Base-by-base conservation (phyloP, 2,329 filamentous ascomycete species). In the Penicillium sp. region DNA sequence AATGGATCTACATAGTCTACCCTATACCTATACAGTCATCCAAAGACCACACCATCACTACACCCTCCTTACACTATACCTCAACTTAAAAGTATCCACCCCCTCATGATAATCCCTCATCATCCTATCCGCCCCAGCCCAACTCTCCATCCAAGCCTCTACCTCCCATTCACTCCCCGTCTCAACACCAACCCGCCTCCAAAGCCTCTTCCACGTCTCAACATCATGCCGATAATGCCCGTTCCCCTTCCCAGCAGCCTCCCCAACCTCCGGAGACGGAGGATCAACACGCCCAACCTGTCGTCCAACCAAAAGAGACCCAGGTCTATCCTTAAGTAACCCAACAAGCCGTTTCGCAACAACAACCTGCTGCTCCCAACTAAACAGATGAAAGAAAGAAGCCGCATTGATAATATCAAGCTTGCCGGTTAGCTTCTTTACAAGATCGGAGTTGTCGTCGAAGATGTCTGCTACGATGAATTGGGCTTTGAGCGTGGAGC, bases 121-220 rank as follows among this genome's bases (percentile, higher is more conserved):
- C 10, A 22, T 38, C 16, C 18, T 33, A 47, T 55, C 50, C 1
- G 48, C 19, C 0, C 50, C 54, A 34, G 31, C 46, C 57, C 56
- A 60, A 10, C 46, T 39, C 40, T 59, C 54, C 28, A 53, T 48
- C 44, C 52, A 36, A 41, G 48, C 28, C 22, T 56, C 37, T 36
- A 78, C 75, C 42, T 68, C 65, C 79, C 79, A 81, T 34, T 58
- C 61, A 1, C 78, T 80, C 19, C 68, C 70, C 0, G 79, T 81
- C 44, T 75, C 60, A 28, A 50, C 53, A 8, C 77, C 77, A 22
- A 81, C 72, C 52, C 80, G 75, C 44, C 79, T 70, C 80, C 80
- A 83, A 19, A 83, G 65, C 30, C 59, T 59, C 56, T 77, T 75
- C 64, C 81, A 82, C 48, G 73, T 79, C 7, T 65, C 60, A 29